Base-by-base conservation (phyloP, 1,284 basidiomycete species). In the Gastroboletus turbinatus region DNA sequence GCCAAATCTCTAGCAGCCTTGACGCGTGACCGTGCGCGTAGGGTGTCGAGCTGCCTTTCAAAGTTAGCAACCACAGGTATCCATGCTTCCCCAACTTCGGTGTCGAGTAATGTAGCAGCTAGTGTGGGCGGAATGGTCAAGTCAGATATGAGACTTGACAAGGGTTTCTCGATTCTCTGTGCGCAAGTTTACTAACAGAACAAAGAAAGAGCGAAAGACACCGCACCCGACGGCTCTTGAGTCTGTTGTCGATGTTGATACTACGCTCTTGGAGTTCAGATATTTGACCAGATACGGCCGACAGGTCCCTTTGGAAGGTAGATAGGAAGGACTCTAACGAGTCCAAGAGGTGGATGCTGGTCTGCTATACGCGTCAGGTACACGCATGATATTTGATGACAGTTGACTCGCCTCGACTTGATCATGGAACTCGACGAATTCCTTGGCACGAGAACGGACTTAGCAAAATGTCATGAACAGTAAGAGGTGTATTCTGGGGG, bases 231-330 rank as follows among this genome's bases (percentile, higher is more conserved):
- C 95, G 82, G 46, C 87, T 90, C 70, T 88, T 91, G 51, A 98
- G 79, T 57, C 90, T 83, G 57, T 83, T 84, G 61, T 98, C 96
- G 47, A 99, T 96, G 46, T 90, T 87, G 61, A 92, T 90, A 67
- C 92, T 96, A 38, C 93, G 83, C 58, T 85, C 82, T 70, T 99
- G 96, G 25, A 99, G 80, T 61, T 96, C 91, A 0, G 92, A 89
- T 68, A 99, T 97, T 69, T 99, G 96, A 0, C 93, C 91, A 3
- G 96, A 98, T 5, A 98, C 95, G 2, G 89, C 87, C 4, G 91
- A 90, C 6, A 99, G 80, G 73, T 99, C 96, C 62, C 83, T 88
- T 73, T 98, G 95, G 66, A 99, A 99, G 0, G 93, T 96, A 2
- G 94, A 94, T 11, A 98, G 81, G 71, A 98, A 98, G 2, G 84